A percentile compares a stretch with the other conserved stretches of the same genome.
Conservation (phyloP, 2,329 filamentous ascomycete genomes). For the Mariannaea sp. region DNA sequence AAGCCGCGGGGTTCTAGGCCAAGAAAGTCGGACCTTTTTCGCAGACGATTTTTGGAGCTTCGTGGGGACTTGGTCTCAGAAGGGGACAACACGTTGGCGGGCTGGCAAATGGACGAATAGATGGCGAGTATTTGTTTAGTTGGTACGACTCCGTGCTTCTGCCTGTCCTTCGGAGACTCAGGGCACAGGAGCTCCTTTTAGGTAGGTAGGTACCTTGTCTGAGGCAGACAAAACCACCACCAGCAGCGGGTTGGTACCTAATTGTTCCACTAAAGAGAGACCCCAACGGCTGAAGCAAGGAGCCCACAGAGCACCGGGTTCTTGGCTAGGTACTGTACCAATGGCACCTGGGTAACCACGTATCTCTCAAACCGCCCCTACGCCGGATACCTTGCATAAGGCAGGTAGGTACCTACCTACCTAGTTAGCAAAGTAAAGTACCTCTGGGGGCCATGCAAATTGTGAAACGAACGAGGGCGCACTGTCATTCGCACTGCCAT, state of each 20-base stretch:
- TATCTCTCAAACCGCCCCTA: no score
- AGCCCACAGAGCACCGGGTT: no score
- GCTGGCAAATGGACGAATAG: slow-evolving; percentile 16
- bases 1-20: slow-evolving; percentile 38
- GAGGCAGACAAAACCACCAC: background rate
- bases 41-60: slow-evolving; percentile 34
- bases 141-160: slow-evolving; percentile 1
- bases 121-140: slow-evolving; percentile 1
- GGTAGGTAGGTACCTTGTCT: no score
- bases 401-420: no score
- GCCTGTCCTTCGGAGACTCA: background rate
- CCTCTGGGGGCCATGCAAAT: no score
- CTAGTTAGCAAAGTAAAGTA: no score
- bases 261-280: background rate
- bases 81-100: slow-evolving; percentile 12
- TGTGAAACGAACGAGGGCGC: no score
- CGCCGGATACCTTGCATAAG: no score
- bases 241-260: background rate
- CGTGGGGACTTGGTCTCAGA: slow-evolving; percentile 29
- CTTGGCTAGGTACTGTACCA: background rate
- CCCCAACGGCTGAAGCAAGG: background rate
- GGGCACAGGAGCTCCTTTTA: slow-evolving; percentile 7
- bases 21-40: slow-evolving; percentile 40
- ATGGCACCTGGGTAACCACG: background rate
- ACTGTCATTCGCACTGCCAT: no score